phyloP scores from a whole-genome alignment of 805 yeast genomes.

The Clavispora santaluciae region DNA sequence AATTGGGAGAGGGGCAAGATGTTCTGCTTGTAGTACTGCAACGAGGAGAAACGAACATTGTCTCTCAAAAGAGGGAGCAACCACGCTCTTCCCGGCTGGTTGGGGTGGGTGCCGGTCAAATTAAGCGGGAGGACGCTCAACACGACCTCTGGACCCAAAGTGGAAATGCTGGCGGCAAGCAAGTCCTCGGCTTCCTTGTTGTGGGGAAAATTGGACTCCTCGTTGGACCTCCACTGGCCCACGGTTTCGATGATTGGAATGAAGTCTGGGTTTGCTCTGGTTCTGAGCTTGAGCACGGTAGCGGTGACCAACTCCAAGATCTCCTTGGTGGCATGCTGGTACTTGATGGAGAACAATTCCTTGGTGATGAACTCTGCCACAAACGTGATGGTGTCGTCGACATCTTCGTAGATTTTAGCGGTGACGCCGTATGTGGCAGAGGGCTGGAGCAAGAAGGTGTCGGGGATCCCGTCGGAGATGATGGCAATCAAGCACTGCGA shows the following conservation, averaged over 20 bases:
- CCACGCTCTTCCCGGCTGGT: conserved; percentile 90
- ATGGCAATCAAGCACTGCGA: conserved; percentile 84
- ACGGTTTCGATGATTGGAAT: conserved; percentile 61
- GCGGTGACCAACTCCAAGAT: conserved; percentile 64
- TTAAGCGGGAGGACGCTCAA: conserved; percentile 74
- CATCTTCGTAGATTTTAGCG: conserved; percentile 47
- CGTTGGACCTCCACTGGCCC: conserved; percentile 84
- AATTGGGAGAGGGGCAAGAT: conserved; percentile 62
- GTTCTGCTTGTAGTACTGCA: conserved; percentile 56
- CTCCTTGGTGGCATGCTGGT: conserved; percentile 70
- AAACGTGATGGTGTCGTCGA: conserved; percentile 49
- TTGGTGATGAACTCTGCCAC: conserved; percentile 50
- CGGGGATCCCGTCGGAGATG: conserved; percentile 62
- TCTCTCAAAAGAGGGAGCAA: conserved; percentile 86
- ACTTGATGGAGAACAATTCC: conserved; percentile 66
- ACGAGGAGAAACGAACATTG: conserved; percentile 65
- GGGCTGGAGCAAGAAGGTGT: conserved; percentile 52
- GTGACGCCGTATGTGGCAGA: conserved; percentile 34
- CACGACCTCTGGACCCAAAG: conserved; percentile 84
- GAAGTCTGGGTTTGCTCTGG: conserved; percentile 67
- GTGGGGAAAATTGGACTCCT: conserved; percentile 59
- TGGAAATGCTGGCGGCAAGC: conserved; percentile 70
- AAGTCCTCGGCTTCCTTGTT: conserved; percentile 77
- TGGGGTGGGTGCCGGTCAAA: conserved; percentile 44
- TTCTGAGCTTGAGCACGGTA: conserved; percentile 57